phyloP scores from a whole-genome alignment of 441 rosid genomes.

The Gossypium schwendimanii region DNA sequence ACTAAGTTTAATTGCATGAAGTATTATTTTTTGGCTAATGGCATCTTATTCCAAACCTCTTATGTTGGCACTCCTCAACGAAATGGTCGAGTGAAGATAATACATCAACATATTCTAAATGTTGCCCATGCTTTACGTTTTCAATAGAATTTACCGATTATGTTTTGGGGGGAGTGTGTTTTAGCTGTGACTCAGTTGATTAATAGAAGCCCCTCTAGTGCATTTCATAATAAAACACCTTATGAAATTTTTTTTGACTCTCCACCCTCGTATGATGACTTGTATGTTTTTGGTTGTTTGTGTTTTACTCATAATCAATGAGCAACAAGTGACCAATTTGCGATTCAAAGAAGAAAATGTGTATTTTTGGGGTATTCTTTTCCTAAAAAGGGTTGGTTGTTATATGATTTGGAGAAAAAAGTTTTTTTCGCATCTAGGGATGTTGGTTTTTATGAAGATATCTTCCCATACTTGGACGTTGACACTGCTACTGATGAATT shows the following conservation, averaged over 20 bases:
- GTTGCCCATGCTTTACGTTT: background rate
- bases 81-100: background rate
- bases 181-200: background rate
- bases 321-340: background rate
- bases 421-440: background rate
- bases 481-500: no score
- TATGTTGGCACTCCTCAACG: background rate
- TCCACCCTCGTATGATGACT: background rate
- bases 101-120: background rate
- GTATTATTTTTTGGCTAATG: background rate
- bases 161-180: background rate
- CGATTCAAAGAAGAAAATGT: background rate
- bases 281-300: background rate
- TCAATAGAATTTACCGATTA: background rate
- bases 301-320: background rate
- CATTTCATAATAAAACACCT: background rate
- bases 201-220: background rate
- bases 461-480: background rate
- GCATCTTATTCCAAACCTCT: background rate
- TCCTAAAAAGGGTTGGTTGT: background rate
- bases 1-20: background rate
- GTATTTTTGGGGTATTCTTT: background rate
- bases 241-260: background rate
- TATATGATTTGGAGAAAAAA: background rate
- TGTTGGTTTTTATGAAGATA: no score